phyloP scores from a whole-genome alignment of 2,329 filamentous ascomycete genomes.

The Pseudogymnoascus destructans region DNA sequence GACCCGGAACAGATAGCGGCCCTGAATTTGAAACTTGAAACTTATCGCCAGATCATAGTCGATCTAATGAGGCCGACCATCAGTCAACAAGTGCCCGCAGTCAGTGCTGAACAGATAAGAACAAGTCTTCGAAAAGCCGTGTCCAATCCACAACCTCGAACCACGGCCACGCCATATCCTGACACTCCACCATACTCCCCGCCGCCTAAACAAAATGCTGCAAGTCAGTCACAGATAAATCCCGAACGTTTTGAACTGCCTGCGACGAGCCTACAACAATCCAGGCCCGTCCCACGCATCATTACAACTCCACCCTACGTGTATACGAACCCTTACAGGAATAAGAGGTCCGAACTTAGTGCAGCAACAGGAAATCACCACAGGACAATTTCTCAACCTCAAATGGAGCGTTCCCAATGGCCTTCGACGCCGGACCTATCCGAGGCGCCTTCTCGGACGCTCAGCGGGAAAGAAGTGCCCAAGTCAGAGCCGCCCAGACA shows the following conservation, averaged over 20 bases:
- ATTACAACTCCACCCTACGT: neutral
- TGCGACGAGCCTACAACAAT: neutral
- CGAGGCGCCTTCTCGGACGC: neutral
- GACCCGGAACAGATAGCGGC: neutral
- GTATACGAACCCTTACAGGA: neutral
- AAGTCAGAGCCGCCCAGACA: neutral
- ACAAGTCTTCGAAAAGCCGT: neutral
- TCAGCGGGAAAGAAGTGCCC: neutral
- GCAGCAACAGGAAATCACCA: neutral
- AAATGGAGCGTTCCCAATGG: neutral
- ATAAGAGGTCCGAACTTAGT: neutral
- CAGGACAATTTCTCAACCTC: neutral
- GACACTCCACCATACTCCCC: neutral
- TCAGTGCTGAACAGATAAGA: neutral
- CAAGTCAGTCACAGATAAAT: neutral
- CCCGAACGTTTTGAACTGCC: neutral
- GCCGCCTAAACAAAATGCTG: neutral
- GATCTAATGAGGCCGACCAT: neutral
- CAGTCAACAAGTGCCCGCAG: neutral
- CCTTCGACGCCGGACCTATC: neutral
- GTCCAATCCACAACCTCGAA: neutral
- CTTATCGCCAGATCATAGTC: conserved; percentile 6
- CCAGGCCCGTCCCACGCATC: neutral
- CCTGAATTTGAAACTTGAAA: neutral
- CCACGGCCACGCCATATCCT: neutral